phyloP scores from a whole-genome alignment of 495 filamentous ascomycete species.

The Oleoguttula mirabilis region DNA sequence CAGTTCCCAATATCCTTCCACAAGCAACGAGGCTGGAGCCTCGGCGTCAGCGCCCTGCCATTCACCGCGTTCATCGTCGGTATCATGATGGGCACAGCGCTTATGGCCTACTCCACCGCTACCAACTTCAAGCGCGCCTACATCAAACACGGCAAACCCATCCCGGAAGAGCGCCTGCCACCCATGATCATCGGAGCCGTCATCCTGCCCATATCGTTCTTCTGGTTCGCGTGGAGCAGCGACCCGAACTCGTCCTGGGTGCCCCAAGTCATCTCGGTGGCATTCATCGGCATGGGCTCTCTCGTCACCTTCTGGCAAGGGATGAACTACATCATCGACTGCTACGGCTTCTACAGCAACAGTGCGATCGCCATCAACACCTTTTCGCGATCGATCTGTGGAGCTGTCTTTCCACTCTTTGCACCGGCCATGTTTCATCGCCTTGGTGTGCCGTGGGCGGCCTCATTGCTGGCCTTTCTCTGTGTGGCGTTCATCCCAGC shows the following conservation, averaged over 20 bases:
- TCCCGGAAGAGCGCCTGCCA: constrained; percentile 27
- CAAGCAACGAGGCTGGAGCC: constrained; percentile 24
- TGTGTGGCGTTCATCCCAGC: constrained; percentile 53
- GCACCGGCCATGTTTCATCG: constrained; percentile 16
- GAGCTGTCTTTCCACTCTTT: constrained; percentile 33
- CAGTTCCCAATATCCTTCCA: constrained; percentile 27
- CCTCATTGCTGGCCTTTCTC: constrained; percentile 52
- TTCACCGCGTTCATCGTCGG: constrained; percentile 18
- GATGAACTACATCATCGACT: constrained; percentile 50
- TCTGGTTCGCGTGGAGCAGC: constrained; percentile 31
- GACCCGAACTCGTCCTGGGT: constrained; percentile 21
- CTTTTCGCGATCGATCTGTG: constrained; percentile 32
- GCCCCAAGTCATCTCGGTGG: constrained; percentile 25
- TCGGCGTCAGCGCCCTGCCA: constrained; percentile 25
- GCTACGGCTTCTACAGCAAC: constrained; percentile 48
- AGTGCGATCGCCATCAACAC: constrained; percentile 40
- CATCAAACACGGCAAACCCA: constrained; percentile 14
- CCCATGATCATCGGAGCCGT: constrained; percentile 29
- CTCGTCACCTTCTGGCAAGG: constrained; percentile 32
- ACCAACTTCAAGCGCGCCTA: constrained; percentile 18
- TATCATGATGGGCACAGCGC: constrained; percentile 7
- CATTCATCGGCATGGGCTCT: constrained; percentile 25
- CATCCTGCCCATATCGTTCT: constrained; percentile 25
- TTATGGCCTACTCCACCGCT: constrained; percentile 14
- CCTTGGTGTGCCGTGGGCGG: constrained; percentile 53